Evolutionary conservation across 1,139 yeast species (phyloP).

Genomic region (Ashbya aceris): DNA sequence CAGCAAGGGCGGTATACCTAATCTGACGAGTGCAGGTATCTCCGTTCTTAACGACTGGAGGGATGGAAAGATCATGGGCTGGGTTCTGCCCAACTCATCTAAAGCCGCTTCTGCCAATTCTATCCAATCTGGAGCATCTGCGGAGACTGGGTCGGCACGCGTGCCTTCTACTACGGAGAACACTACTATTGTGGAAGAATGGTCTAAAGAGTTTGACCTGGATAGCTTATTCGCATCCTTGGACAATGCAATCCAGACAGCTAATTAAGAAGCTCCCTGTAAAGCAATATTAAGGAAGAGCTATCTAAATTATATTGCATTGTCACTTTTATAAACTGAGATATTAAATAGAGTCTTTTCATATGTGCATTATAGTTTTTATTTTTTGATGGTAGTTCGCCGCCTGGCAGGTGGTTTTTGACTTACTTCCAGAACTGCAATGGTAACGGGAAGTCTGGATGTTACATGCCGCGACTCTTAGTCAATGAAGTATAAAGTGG

Average conservation of each 20-base stretch:
- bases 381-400: not conserved
- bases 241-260: constrained; percentile 24
- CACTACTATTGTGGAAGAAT: constrained; percentile 72
- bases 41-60: constrained; percentile 91
- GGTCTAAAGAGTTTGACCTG: constrained; percentile 92
- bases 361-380: not conserved
- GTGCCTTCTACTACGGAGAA: constrained; percentile 49
- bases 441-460: no score
- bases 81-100: constrained; percentile 76
- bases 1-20: constrained; percentile 89
- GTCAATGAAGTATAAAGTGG: constrained; percentile 18
- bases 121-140: constrained; percentile 15
- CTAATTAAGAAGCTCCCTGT: constrained; percentile 10
- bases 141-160: constrained; percentile 29
- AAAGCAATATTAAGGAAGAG: constrained; percentile 8
- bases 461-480: no score
- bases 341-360: not conserved
- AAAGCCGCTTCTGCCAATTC: constrained; percentile 31
- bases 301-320: not conserved
- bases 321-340: not conserved
- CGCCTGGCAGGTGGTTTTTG: no score
- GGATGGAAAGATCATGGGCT: constrained; percentile 87
- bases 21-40: constrained; percentile 74
- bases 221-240: constrained; percentile 56
- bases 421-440: no score